Evolutionary conservation across 1,284 basidiomycete genomes (phyloP), one percentile per base, ranked within the genome.

Genomic region (Ceratobasidium sp.): DNA sequence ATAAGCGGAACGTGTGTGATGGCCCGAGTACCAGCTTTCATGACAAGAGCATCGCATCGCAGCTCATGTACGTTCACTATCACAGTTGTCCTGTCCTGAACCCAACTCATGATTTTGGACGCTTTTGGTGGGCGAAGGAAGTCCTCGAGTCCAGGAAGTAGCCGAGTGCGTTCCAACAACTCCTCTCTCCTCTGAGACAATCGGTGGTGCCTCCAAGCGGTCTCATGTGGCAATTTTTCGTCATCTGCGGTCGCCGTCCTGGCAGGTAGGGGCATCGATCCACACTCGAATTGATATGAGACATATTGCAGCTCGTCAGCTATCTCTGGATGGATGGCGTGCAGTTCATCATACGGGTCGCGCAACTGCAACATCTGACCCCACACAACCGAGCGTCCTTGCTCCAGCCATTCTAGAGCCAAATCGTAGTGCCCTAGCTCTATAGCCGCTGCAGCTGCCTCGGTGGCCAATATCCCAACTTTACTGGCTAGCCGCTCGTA

Each of bases 331-430:
- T 66, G 6, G 31, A n/a, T 5, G 0, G 34, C 63, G 14, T 46
- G 14, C 5, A 66, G 63, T 0, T 48, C 8, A 53, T 66, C 63
- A 11, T 53, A n/a, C 11, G 63, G 48, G 16, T 48, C 53, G 9
- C 74, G 53, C 13, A 58, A 56, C 31, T 34, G 37, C 1, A 31
- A 11, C 8, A 29, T 48, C 29, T 74, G 74, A 24, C 7, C 27
- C 54, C 54, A 62, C 6, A 74, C n/a, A 19, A 74, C 11, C 0
- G 49, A 41, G 16, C 74, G 48, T 3, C 64, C 64, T 51, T 49
- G 65, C 41, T 74, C 74, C 31, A 69, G 24, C 39, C 66, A 59
- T 41, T 68, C 53, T 3, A 69, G 4, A 0, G 74, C 74, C 8
- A 51, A 14, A 14, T 49, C 39, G 22, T 48, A 27, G 22, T 34